Evolutionary conservation across 148 eudicot genomes (phyloP).

Genomic region (Fallopia convolvulus): DNA sequence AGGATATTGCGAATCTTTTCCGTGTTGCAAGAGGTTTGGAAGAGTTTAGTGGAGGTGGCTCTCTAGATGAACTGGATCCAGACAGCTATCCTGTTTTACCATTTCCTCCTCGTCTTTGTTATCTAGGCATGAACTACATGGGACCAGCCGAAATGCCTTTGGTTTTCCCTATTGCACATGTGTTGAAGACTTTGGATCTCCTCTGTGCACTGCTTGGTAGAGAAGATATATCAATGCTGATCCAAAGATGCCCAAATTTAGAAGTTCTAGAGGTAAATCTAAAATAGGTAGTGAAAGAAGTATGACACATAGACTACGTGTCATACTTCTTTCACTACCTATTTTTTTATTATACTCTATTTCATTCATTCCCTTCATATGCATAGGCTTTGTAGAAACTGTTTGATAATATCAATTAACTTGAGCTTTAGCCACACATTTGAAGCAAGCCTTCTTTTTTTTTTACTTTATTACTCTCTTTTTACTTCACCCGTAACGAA

Average conservation of each 20-base stretch:
- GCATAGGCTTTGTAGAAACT: background rate
- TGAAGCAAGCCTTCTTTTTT: background rate
- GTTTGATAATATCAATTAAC: background rate
- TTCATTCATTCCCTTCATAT: background rate
- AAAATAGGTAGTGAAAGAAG: background rate
- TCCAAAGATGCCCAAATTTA: conserved; percentile 70
- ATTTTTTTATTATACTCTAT: background rate
- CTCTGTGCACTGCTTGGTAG: conserved; percentile 63
- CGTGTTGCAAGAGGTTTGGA: conserved; percentile 46
- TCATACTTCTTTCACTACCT: background rate
- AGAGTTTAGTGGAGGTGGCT: conserved; percentile 76
- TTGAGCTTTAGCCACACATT: background rate
- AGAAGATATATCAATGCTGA: conserved; percentile 58
- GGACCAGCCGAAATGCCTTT: conserved; percentile 57
- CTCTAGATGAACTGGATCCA: conserved; percentile 37
- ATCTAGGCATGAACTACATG: conserved; percentile 60
- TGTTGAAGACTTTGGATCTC: conserved; percentile 70
- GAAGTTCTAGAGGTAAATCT: conserved; percentile 83
- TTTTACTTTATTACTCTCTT: background rate
- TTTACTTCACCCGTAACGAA: background rate
- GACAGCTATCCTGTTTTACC: conserved; percentile 38
- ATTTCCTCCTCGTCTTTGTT: conserved; percentile 46
- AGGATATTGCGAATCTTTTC: conserved; percentile 48
- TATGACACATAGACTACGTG: background rate
- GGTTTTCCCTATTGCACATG: conserved; percentile 49